Evolutionary conservation across 2,329 filamentous ascomycete species (phyloP), one percentile per base, ranked within the genome.

Genomic region (Diplocarpon mali): DNA sequence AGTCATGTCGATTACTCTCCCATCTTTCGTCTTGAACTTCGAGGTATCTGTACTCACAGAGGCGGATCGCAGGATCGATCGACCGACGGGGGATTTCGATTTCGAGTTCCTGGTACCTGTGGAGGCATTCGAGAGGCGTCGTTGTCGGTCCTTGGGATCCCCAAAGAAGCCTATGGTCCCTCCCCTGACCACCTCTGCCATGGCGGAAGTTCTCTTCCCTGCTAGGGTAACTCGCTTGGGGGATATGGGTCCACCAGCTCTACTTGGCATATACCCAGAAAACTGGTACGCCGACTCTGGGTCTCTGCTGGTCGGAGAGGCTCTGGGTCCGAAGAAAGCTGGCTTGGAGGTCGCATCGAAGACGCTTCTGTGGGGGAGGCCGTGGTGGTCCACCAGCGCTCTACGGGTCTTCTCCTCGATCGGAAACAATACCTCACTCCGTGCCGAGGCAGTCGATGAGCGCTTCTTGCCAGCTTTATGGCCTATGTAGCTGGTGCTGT

Each of bases 1-100:
- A 47, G 73, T 76, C 63, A 84, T 75, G 58, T 88, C 81, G 41
- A 87, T 66, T 1, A 75, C 61, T 38, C 74, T 71, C 10, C 76
- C 78, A 43, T 78, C 76, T 35, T 77, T 73, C 3, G 83, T 69
- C 36, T 77, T 67, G 12, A 73, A 47, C 31, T 53, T 55, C 9
- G 42, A 45, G n/a, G 29, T 60, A 60, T 17, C 43, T 15, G 50
- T 27, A 17, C 45, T 42, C 12, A 60, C 60, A 35, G 61, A 63
- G 42, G 40, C 52, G 8, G 59, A 58, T 29, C 60, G 58, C 10
- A 54, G 32, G 28, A 50, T 52, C 15, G 59, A 49, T 9, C 57
- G 54, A 38, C 55, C 57, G 38, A 57, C 57, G 36, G 59, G 60
- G 16, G 59, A 61, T 42, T 47, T 57, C 14, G 57, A 60, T 42